Base-by-base conservation (phyloP, 495 filamentous ascomycete genomes). In the Penicillium cinerascens region DNA sequence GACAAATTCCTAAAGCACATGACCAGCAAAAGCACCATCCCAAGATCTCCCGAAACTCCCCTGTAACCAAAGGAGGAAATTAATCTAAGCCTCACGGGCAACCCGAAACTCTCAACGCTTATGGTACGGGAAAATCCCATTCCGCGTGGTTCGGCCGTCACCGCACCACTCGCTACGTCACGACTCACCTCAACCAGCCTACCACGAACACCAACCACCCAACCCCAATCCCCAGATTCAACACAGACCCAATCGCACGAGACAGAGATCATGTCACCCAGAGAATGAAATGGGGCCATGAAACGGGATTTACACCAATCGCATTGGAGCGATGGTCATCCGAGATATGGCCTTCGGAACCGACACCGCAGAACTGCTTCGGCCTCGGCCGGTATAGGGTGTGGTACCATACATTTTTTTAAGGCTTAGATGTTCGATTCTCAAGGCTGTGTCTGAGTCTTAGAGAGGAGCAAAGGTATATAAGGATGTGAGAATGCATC, bases 91-190 rank as follows among this genome's bases (percentile, higher is more conserved):
- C 41, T 43, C 41, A 26, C 41, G 20, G 20, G 11, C 5, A 20
- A 22, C 20, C 41, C 41, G 18, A 25, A 43, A 5, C 21, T 33
- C 13, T 26, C 7, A 26, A 4, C 15, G 6, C 41, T 26, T 10
- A 6, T n/a, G 26, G 26, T 4, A 25, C 42, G 42, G 42, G 15
- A 17, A 29, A 21, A 35, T 1, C 27, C 6, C 7, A 20, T 37
- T 38, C 49, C 49, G 40, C 41, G 41, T 51, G 49, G 49, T 38
- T 42, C 49, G 49, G 49, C 40, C 49, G 40, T 22, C n/a, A 51
- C 29, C 38, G 42, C 38, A 49, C 38, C 47, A 49, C 47, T 17
- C 47, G 10, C 38, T 25, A 49, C 47, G 47, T 49, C 47, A 49
- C 35, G 25, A 42, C 47, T 49, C 17, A 23, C 13, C 42, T 6